Evolutionary conservation across 352 stramenopile species (phyloP), one percentile per base, ranked within the genome.

Genomic region (Paralagenidium karlingii): DNA sequence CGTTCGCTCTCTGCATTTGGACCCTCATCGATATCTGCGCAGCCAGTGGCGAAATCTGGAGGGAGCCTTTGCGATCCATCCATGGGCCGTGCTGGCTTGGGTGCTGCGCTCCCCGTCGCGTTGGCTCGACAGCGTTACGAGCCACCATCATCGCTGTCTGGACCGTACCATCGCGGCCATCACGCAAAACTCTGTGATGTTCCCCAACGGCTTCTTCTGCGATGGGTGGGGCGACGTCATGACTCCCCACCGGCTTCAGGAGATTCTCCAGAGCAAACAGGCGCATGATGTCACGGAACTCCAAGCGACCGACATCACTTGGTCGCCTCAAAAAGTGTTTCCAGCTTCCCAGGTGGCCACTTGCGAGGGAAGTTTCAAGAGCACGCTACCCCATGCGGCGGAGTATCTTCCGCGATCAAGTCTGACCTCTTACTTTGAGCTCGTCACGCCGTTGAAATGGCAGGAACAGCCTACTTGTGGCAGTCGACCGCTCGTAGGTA

Each of bases 171-270:
- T 66, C n/a, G 75, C 70, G n/a, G 54, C 57, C 20, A 54, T 88
- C 26, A 84, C 75, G 30, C 75, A 88, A 37, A 79, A 74, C 49
- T 55, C 68, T 11, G 41, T 85, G 30, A 45, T 88, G n/a, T 88
- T 85, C 38, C 75, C 75, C 1, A 58, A 67, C 19, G 75, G 75
- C 19, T 88, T 85, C 54, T 88, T 88, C 51, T 76, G 64, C 19
- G 75, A 88, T 37, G 75, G 70, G 0, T 88, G 75, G 75, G 75
- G 74, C 6, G 75, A 88, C 41, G 51, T 85, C 27, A 70, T 65
- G 38, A 81, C 71, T 10, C 63, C 68, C 7, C 47, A 43, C 42
- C 60, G 73, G 3, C 60, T 88, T 13, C 58, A 50, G 5, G 54
- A 69, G 38, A 40, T 83, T 34, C 47, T 83, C 10, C 56, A 78